Percentiles rank a stretch among this genome's conserved stretches.
Evolutionary conservation across 176 grass and related monocot genomes (phyloP).

Genomic region (Phragmites australis): DNA sequence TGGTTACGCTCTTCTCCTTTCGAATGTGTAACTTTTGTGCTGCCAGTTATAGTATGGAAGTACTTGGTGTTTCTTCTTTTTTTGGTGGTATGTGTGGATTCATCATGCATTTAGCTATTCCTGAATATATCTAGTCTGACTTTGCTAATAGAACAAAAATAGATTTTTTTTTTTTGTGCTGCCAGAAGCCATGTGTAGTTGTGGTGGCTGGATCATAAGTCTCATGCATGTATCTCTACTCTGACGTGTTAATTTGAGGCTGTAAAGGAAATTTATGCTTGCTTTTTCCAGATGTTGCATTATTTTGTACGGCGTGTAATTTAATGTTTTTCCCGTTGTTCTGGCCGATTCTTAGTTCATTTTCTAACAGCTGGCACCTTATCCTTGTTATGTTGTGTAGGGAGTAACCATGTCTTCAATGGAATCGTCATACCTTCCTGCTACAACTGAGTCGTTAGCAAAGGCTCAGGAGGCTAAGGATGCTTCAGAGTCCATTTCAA

Average conservation of each 20-base stretch:
- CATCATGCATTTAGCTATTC: neutral
- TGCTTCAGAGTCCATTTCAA: conserved; percentile 66
- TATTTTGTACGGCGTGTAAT: neutral
- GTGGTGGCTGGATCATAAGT: neutral
- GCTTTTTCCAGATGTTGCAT: neutral
- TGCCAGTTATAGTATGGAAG: neutral
- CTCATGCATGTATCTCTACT: neutral
- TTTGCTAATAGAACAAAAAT: neutral
- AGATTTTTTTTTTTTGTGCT: neutral
- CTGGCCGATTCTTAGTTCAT: neutral
- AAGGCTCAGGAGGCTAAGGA: conserved; percentile 66
- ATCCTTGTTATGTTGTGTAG: neutral
- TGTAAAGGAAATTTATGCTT: neutral
- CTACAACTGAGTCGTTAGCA: conserved; percentile 70
- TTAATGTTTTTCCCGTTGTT: neutral
- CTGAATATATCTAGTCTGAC: neutral
- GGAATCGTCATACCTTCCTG: conserved; percentile 47
- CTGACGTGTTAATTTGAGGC: neutral
- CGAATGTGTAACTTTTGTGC: neutral
- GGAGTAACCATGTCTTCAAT: conserved; percentile 27
- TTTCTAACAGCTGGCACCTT: neutral
- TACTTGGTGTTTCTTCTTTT: neutral
- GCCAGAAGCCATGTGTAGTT: neutral
- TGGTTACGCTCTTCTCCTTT: neutral
- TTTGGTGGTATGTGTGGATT: neutral